These are phyloP conservation scores for Psilocybe subaeruginosa DNA, from an alignment of 768 basidiomycete genomes.

Conservation along the genomic window DNA sequence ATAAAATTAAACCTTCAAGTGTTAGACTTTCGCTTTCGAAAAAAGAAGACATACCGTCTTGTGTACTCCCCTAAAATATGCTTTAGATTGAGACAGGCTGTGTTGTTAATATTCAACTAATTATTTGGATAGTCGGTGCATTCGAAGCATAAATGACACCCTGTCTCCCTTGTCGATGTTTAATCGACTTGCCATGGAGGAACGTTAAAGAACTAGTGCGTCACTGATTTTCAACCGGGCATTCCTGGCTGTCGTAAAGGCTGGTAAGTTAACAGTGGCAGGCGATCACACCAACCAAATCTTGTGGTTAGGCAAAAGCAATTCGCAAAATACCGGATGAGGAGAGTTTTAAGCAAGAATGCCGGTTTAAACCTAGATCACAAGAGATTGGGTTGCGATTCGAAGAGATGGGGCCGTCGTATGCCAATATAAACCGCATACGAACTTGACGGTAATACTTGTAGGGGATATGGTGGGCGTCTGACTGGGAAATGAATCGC, in stretches of 20 bases:
- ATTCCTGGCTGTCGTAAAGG: neutral
- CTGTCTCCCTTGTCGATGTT: too few relatives aligned
- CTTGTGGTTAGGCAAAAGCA: neutral
- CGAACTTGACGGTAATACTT: conserved; percentile 21
- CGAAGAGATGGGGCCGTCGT: conserved; percentile 12
- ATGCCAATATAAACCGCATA: neutral
- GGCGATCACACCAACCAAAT: neutral
- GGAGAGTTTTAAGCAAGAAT: conserved; percentile 14
- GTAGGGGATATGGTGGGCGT: conserved; percentile 14
- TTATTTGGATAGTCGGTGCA: too few relatives aligned
- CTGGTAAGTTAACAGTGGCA: neutral
- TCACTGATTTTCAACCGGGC: neutral
- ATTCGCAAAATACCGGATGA: conserved; percentile 15
- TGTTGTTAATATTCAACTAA: too few relatives aligned
- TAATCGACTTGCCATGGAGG: too few relatives aligned
- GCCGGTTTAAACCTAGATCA: conserved; percentile 21
- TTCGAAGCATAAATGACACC: too few relatives aligned
- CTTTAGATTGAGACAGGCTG: too few relatives aligned
- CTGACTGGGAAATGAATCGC: conserved; percentile 6
- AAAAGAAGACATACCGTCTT: neutral
- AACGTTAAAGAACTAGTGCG: neutral
- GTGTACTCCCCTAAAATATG: neutral
- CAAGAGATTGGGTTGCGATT: conserved; percentile 18
- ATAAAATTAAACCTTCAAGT: neutral
- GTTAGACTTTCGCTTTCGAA: neutral